These are phyloP conservation scores for Dendrobium officinale DNA, from an alignment of 106 monocot species.

Conservation along the genomic window DNA sequence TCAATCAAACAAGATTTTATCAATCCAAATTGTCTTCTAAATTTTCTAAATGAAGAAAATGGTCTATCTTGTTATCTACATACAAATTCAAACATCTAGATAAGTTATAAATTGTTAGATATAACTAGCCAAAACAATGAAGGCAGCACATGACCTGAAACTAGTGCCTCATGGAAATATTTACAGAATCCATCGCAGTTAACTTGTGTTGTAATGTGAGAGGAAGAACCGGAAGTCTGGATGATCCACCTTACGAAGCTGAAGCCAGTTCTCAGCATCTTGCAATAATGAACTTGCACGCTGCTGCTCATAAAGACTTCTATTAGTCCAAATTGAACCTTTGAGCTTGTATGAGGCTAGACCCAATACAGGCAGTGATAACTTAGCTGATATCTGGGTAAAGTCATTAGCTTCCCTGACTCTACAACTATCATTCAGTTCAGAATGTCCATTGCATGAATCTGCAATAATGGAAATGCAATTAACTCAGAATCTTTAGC, in stretches of 20 bases:
- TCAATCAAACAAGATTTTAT: background rate
- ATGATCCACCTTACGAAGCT: slow-evolving; percentile 45
- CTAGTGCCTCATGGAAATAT: background rate
- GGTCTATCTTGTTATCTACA: background rate
- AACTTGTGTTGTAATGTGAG: slow-evolving; percentile 20
- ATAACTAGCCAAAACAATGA: background rate
- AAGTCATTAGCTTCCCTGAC: slow-evolving; percentile 3
- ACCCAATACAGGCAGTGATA: slow-evolving; percentile 64
- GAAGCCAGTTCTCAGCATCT: slow-evolving; percentile 78
- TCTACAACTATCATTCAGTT: slow-evolving; percentile 4
- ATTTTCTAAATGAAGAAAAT: too few species aligned
- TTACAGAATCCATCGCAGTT: slow-evolving; percentile 19
- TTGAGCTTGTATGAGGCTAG: slow-evolving; percentile 87
- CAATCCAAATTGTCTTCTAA: background rate
- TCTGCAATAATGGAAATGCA: slow-evolving; percentile 13
- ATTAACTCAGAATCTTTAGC: background rate
- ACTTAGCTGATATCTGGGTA: slow-evolving; percentile 23
- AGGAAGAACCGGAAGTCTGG: slow-evolving; percentile 88
- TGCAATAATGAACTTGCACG: slow-evolving; percentile 45
- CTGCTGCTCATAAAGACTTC: slow-evolving; percentile 35
- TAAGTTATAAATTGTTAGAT: background rate
- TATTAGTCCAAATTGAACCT: slow-evolving; percentile 65
- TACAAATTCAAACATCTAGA: background rate
- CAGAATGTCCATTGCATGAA: slow-evolving; percentile 17
- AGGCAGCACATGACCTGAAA: background rate